Conservation (phyloP, 768 basidiomycete genomes). For the Mycena sanguinolenta region DNA sequence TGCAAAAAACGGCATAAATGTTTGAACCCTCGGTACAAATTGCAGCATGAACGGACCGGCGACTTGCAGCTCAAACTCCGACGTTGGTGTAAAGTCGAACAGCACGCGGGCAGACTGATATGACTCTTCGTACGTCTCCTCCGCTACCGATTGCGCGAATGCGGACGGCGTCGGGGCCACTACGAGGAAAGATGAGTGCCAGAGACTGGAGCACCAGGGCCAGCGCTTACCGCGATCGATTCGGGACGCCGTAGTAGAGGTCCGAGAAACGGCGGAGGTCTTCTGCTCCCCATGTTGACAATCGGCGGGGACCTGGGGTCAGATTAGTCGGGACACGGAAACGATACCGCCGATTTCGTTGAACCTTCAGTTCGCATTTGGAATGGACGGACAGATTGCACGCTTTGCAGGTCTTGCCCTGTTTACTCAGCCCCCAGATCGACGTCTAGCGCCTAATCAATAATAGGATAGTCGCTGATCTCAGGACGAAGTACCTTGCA, state of each 20-base stretch:
- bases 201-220: neutral
- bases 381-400: conserved; percentile 86
- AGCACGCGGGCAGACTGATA: conserved; percentile 71
- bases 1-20: conserved; percentile 44
- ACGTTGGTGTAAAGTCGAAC: conserved; percentile 82
- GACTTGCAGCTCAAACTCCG: conserved; percentile 82
- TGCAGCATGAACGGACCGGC: conserved; percentile 63
- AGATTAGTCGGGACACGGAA: conserved; percentile 9
- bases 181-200: neutral
- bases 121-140: conserved; percentile 57
- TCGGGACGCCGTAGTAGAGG: conserved; percentile 41
- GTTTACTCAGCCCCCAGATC: conserved; percentile 90
- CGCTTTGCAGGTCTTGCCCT: conserved; percentile 85
- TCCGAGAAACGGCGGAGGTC: conserved; percentile 42
- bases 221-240: conserved; percentile 22
- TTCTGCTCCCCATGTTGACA: conserved; percentile 58
- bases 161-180: conserved; percentile 67
- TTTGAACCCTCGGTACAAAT: conserved; percentile 26
- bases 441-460: conserved; percentile 64
- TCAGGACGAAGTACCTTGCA: conserved; percentile 69
- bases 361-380: conserved; percentile 89
- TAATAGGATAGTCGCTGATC: conserved; percentile 13
- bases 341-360: conserved; percentile 13
- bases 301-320: conserved; percentile 78
- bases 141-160: conserved; percentile 58